Base-by-base conservation (phyloP, 2,329 filamentous ascomycete genomes). In the Pseudogymnoascus sp. region DNA sequence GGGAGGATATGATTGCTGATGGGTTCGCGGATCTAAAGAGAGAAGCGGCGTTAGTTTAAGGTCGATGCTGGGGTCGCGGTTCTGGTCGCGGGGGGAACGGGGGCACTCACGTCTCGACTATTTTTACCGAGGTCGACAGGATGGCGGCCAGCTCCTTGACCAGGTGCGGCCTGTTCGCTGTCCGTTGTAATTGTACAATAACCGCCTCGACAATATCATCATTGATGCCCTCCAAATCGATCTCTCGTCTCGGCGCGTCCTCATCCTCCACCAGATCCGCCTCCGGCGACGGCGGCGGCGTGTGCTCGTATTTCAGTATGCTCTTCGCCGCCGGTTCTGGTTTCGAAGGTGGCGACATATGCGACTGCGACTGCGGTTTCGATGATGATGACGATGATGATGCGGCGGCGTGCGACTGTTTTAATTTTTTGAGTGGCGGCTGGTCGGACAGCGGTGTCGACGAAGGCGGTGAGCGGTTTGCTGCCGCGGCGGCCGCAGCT, bases 201-300 rank as follows among this genome's bases (percentile, higher is more conserved):
- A 96, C 91, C 14, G 86, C 91, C 73, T 96, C 88, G 61, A 99
- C 93, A 70, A 99, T 96, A 72, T 96, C 92, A 75, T 99, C 95
- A 73, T 93, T 91, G 76, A 97, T 93, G 40, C 86, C 85, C 68
- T 92, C 87, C 61, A 91, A 83, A 74, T 96, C 89, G 72, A 95
- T 84, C 72, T 87, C 88, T 65, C 72, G 76, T 62, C 67, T 72
- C 63, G 65, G 74, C 64, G 78, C 76, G 64, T 71, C 69, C 35
- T 76, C 74, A 65, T 76, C 74, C 24, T 63, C 53, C n/a, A 40
- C 24, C 68, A 68, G 73, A 67, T 72, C 78, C 59, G 81, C 79
- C 64, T 80, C 80, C 47, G 90, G 90, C 64, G 90, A 93, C 1
- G 88, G 89, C 64, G 90, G 90, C 67, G 92, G 92, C 62, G 92